Base-by-base conservation (phyloP, 345 rosid species). In the Moricandia moricandioides region DNA sequence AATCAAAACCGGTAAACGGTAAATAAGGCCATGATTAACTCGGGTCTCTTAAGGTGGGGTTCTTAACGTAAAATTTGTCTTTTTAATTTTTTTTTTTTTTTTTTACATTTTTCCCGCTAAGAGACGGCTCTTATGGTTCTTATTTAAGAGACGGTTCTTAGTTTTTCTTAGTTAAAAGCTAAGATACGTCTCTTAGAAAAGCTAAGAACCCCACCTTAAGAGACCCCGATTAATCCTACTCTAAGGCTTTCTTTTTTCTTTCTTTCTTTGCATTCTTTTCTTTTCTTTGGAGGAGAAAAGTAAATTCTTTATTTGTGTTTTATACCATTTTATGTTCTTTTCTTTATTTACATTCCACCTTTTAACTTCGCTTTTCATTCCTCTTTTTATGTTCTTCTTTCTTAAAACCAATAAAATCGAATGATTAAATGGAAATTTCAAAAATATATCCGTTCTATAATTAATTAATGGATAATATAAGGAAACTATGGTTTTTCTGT, bases 191-290 rank as follows among this genome's bases (percentile, higher is more conserved):
- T n/a, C n/a, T n/a, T n/a, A n/a, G n/a, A n/a, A n/a, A n/a, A n/a
- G n/a, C n/a, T n/a, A n/a, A n/a, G n/a, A n/a, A n/a, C n/a, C n/a
- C n/a, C n/a, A n/a, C n/a, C n/a, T n/a, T n/a, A n/a, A n/a, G n/a
- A n/a, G n/a, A n/a, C n/a, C n/a, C n/a, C n/a, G n/a, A n/a, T n/a
- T n/a, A n/a, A n/a, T n/a, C n/a, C n/a, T n/a, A n/a, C n/a, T n/a
- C n/a, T n/a, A n/a, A n/a, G 70, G 51, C 65, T 84, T 76, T 82
- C 65, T 76, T 85, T 84, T 74, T 33, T 78, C 84, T 80, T 81
- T 79, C 67, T 71, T 70, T 56, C 65, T 68, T 72, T 72, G 77
- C 52, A 60, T 29, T 66, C 73, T 67, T 78, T 78, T 72, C 64
- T 78, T 72, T 67, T 72, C 78, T 72, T 78, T 78, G 59, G 70